A percentile compares a stretch with the other conserved stretches of the same genome.
Evolutionary conservation across 441 rosid species (phyloP).

Genomic region (Populus trichocarpa): DNA sequence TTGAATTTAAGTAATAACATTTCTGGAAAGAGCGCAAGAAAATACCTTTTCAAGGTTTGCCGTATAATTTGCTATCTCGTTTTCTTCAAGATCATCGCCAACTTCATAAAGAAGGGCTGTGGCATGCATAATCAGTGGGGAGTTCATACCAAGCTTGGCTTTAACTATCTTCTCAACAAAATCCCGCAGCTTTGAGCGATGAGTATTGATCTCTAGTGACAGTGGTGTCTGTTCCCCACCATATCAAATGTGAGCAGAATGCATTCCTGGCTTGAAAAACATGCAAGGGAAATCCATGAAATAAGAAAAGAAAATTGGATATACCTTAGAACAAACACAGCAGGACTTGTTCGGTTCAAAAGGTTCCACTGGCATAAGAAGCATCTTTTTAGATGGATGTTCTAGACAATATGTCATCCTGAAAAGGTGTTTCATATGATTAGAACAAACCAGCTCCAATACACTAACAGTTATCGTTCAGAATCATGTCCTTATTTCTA

Average conservation of each 20-base stretch:
- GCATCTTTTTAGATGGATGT: constrained; percentile 79
- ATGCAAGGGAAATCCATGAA: constrained; percentile 14
- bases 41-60: constrained; percentile 92
- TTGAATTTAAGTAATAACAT: not conserved
- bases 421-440: constrained; percentile 21
- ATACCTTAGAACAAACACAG: constrained; percentile 95
- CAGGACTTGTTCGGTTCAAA: constrained; percentile 84
- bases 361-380: constrained; percentile 94
- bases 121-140: constrained; percentile 81
- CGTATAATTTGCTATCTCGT: constrained; percentile 68
- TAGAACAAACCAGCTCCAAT: not conserved
- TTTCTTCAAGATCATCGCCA: constrained; percentile 94
- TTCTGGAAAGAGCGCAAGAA: not conserved
- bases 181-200: constrained; percentile 71
- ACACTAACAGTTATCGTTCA: not conserved
- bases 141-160: constrained; percentile 93
- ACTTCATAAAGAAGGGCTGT: constrained; percentile 83
- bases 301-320: not conserved
- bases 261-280: constrained; percentile 13
- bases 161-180: constrained; percentile 88
- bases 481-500: not conserved
- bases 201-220: constrained; percentile 77
- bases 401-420: constrained; percentile 98
- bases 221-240: constrained; percentile 63
- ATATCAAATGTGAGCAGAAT: constrained; percentile 18